Evolutionary conservation across 2,329 filamentous ascomycete species (phyloP), one percentile per base, ranked within the genome.

Genomic region (Alternaria solani): DNA sequence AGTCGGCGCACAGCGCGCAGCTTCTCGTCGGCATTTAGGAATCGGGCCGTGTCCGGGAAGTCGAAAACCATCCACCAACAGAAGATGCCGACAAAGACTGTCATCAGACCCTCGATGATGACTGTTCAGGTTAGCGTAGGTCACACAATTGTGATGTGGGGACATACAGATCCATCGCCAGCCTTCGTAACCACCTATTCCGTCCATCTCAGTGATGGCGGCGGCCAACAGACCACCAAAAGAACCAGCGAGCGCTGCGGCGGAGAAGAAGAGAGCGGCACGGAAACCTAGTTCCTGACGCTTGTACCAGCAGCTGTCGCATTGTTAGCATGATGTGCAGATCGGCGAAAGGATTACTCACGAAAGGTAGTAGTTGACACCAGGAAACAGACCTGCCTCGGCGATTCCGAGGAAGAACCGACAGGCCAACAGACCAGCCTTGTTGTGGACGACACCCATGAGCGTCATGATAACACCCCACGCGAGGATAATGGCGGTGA

Each of bases 31-130:
- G 84, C 76, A 0, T 78, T 82, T 16, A 90, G 79, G 58, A 89
- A 89, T 1, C 80, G 79, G 4, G 88, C 86, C 0, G 85, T 88
- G 48, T 84, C 82, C 0, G 88, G 88, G 64, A 88, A 89, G 72
- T 91, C 87, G 63, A 89, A 83, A 7, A 90, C 84, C 75, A 90
- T 87, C 75, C 83, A 87, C 76, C 85, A 79, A 56, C 75, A 78
- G 62, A 76, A 71, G 18, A 75, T 25, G 34, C 76, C 75, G 42
- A 79, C 74, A 43, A 70, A 68, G 11, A 79, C 76, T 30, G 77
- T 79, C 51, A 76, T 71, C 20, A 79, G 63, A 64, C 75, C 75
- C 58, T 78, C 75, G 18, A 78, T 69, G 54, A 78, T 78, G 66
- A 78, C 72, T 75, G 47, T 4, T 11, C 23, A 28, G 9, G 47